Percentiles rank a stretch among this genome's conserved stretches.
phyloP scores from a whole-genome alignment of 2,329 filamentous ascomycete genomes.

The Aspergillus sp. region DNA sequence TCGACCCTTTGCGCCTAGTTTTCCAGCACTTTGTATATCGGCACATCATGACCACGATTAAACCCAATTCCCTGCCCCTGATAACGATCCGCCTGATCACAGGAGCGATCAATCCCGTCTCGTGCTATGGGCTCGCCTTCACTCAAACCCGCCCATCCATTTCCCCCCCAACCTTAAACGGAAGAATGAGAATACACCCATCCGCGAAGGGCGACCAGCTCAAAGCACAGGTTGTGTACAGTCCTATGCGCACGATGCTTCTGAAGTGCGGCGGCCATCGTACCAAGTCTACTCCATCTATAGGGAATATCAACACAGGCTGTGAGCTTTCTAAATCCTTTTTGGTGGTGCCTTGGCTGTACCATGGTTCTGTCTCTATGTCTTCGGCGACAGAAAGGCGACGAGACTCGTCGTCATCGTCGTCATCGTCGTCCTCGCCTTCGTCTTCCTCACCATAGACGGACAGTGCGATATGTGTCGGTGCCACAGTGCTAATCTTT shows the following conservation, averaged over 20 bases:
- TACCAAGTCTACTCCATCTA: not conserved
- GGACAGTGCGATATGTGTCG: too few relatives aligned
- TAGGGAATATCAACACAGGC: not conserved
- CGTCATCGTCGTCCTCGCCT: not conserved
- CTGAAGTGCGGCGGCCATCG: not conserved
- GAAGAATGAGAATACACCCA: not conserved
- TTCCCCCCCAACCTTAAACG: not conserved
- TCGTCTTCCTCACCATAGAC: not conserved
- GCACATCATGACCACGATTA: not conserved
- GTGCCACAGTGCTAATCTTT: not conserved
- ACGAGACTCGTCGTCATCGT: not conserved
- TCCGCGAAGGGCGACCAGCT: not conserved
- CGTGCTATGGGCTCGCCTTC: not conserved
- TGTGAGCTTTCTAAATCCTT: not conserved
- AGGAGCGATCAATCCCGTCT: not conserved
- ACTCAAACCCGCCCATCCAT: not conserved
- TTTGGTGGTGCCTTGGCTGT: not conserved
- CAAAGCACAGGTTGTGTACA: not conserved
- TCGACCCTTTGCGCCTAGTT: constrained; percentile 2
- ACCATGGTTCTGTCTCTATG: not conserved
- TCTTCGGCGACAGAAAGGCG: not conserved
- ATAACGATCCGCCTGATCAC: not conserved
- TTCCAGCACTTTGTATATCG: constrained; percentile 4
- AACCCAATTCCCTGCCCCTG: not conserved
- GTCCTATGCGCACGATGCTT: not conserved